These are phyloP conservation scores for Phaeomoniella chlamydospora DNA, from an alignment of 2,329 filamentous ascomycete genomes.

Conservation along the genomic window DNA sequence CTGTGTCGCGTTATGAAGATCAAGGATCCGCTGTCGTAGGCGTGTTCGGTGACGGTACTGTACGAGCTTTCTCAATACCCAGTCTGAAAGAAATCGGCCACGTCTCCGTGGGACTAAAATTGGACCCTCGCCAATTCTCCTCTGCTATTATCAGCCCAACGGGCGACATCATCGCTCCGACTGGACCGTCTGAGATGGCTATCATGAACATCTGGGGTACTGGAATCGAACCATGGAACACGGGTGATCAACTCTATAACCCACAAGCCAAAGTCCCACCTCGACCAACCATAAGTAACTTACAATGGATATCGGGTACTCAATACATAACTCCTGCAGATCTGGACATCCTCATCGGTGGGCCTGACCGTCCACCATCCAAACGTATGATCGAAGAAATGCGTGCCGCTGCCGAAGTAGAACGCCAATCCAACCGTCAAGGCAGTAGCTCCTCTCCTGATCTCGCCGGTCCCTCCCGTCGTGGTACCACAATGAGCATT, in stretches of 20 bases:
- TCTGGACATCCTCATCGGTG: conserved; percentile 80
- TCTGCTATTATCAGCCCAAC: conserved; percentile 59
- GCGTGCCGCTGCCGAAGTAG: conserved; percentile 45
- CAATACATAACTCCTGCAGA: conserved; percentile 79
- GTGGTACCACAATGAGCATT: conserved; percentile 4
- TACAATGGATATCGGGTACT: conserved; percentile 94
- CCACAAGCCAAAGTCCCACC: conserved; percentile 58
- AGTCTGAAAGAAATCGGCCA: conserved; percentile 70
- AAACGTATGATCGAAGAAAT: conserved; percentile 77
- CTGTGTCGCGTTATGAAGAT: conserved; percentile 58
- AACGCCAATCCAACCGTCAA: conserved; percentile 17
- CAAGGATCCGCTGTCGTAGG: conserved; percentile 68
- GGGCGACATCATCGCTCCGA: conserved; percentile 78
- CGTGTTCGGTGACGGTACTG: conserved; percentile 68
- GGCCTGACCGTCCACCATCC: conserved; percentile 72
- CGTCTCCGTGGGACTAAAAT: conserved; percentile 45
- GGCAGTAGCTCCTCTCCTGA: not conserved
- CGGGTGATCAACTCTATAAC: conserved; percentile 66
- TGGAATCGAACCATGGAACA: conserved; percentile 47
- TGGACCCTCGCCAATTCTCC: conserved; percentile 60
- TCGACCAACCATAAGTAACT: conserved; percentile 81
- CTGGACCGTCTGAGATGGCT: conserved; percentile 71
- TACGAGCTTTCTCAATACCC: conserved; percentile 75
- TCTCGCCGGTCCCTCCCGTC: conserved; percentile 5
- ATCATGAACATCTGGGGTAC: conserved; percentile 76